A percentile compares a stretch with the other conserved stretches of the same genome.
phyloP scores from a whole-genome alignment of 441 rosid genomes.

The Arabidopsis hybrid region DNA sequence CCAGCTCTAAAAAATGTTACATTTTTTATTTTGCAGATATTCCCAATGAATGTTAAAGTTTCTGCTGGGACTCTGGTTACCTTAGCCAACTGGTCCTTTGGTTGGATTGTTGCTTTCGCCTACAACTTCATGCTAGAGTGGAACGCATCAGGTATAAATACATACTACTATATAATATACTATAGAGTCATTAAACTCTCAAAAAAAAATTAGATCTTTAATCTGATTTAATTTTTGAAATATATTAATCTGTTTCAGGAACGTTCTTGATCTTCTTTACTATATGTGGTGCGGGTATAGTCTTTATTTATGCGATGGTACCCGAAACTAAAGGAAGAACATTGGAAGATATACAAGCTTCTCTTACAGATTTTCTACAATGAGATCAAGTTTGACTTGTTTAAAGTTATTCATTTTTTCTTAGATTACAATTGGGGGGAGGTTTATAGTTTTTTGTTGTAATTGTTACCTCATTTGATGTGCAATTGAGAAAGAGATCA shows the following conservation, averaged over 20 bases:
- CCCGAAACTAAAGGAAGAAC: slow-evolving; percentile 60
- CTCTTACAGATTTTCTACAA: slow-evolving; percentile 48
- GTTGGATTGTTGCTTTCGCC: slow-evolving; percentile 52
- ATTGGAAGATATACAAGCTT: slow-evolving; percentile 59
- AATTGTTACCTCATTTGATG: slow-evolving; percentile 24
- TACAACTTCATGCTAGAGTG: slow-evolving; percentile 66
- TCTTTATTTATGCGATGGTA: slow-evolving; percentile 48
- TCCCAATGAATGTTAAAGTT: slow-evolving; percentile 58
- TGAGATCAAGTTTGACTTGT: slow-evolving; percentile 21
- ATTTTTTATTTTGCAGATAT: slow-evolving; percentile 43
- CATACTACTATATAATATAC: background rate
- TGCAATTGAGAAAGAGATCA: slow-evolving; percentile 21
- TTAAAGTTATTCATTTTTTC: slow-evolving; percentile 5
- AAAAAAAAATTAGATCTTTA: background rate
- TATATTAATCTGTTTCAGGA: slow-evolving; percentile 32
- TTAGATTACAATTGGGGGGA: slow-evolving; percentile 13
- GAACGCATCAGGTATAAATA: slow-evolving; percentile 53
- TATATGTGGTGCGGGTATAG: slow-evolving; percentile 42
- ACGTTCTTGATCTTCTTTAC: slow-evolving; percentile 51
- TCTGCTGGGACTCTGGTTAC: slow-evolving; percentile 59
- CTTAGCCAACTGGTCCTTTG: slow-evolving; percentile 52
- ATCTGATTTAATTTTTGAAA: background rate
- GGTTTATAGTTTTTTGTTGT: slow-evolving; percentile 26
- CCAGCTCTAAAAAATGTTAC: background rate
- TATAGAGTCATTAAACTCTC: slow-evolving; percentile 3